Evolutionary conservation across 352 stramenopile species (phyloP), one percentile per base, ranked within the genome.

Genomic region (Phytophthora kernoviae): DNA sequence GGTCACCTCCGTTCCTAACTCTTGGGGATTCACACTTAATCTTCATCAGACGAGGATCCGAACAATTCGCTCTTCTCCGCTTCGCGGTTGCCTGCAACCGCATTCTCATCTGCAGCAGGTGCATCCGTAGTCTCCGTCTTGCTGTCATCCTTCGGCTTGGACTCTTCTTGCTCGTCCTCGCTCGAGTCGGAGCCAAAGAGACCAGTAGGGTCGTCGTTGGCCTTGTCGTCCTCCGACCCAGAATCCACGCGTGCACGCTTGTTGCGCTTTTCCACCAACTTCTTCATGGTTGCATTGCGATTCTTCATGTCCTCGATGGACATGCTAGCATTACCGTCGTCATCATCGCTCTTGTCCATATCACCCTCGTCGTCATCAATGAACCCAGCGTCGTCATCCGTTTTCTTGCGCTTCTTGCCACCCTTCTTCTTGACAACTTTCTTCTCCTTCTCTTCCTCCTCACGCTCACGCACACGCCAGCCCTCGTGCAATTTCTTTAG

Each of bases 291-390:
- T 17, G 72, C 56, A 45, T 93, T 93, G 48, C 86, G 86, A 72
- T 95, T 93, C 75, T 95, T 93, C 87, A 95, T 95, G 66, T 95
- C 86, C 61, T 93, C 86, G 39, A 95, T 93, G 22, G 84, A 93
- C 74, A 95, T 90, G 45, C 72, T 73, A 24, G 58, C 70, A 42
- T 79, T 80, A 5, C 72, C 84, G 20, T 93, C 81, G 4, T 89
- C 81, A 37, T 89, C 81, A 33, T 80, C 71, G 20, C 32, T 41
- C 17, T 68, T 58, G 34, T 91, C 82, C 43, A 84, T 36, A 10
- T 76, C 77, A 18, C 72, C 74, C 9, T 77, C 81, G 43, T 77
- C 68, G 41, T 89, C 68, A 53, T 89, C 67, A 58, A 89, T 89
- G 54, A 88, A 89, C 22, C 74, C 75, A 24, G 86, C 75, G 9